A percentile compares a stretch with the other conserved stretches of the same genome.
phyloP scores from a whole-genome alignment of 768 basidiomycete species.

The Arthromyces matolae region DNA sequence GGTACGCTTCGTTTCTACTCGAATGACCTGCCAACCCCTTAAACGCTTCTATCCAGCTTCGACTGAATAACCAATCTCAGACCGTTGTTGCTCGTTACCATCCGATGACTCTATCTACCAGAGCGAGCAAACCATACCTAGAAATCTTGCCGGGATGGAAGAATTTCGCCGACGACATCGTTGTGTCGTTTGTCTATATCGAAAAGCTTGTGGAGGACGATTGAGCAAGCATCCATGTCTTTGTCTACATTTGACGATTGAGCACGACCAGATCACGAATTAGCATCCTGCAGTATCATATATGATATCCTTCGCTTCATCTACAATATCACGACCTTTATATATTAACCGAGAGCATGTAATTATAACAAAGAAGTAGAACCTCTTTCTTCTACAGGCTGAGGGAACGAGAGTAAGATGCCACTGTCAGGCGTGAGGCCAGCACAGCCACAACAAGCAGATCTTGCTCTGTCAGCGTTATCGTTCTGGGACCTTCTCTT shows the following conservation, averaged over 20 bases:
- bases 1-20: slow-evolving; percentile 3
- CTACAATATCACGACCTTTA: too few relatives aligned
- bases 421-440: too few relatives aligned
- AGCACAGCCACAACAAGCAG: too few relatives aligned
- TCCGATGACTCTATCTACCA: slow-evolving; percentile 10
- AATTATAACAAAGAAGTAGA: too few relatives aligned
- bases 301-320: too few relatives aligned
- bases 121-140: slow-evolving; percentile 16
- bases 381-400: too few relatives aligned
- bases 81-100: slow-evolving; percentile 20
- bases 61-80: slow-evolving; percentile 10
- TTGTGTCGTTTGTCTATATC: slow-evolving; percentile 30
- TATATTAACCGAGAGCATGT: too few relatives aligned
- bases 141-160: slow-evolving; percentile 27
- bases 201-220: slow-evolving; percentile 26
- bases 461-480: too few relatives aligned
- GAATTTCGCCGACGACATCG: slow-evolving; percentile 27
- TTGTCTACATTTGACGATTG: too few relatives aligned
- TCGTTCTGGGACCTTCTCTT: slow-evolving; percentile 9
- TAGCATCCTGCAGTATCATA: too few relatives aligned
- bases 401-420: too few relatives aligned
- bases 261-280: too few relatives aligned
- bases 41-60: slow-evolving; percentile 9
- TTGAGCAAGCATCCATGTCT: not conserved
- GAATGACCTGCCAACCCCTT: not conserved